Evolutionary conservation across 768 basidiomycete species (phyloP), one percentile per base, ranked within the genome.

Genomic region (Amanita phalloides): DNA sequence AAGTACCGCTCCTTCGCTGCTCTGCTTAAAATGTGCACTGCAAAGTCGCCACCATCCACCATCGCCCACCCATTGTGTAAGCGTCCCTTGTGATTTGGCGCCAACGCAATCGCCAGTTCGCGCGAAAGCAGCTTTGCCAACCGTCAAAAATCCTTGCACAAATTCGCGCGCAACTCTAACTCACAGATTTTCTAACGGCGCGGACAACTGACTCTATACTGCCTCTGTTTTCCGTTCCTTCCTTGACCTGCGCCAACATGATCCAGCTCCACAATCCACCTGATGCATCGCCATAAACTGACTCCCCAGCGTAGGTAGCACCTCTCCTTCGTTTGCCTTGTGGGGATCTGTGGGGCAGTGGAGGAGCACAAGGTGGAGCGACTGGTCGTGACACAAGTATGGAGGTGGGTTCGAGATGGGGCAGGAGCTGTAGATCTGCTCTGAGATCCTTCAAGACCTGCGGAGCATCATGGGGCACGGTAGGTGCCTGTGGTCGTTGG

Each of bases 41-140:
- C 89, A 71, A 89, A 86, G 43, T 79, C 74, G 28, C 88, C 88
- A 6, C 79, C 85, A 62, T 92, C 89, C 44, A 92, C 68, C 81
- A 91, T 80, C 2, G 83, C 84, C 90, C 89, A 92, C 23, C 85
- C 86, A 49, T 82, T 82, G 56, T 77, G 74, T 53, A 73, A 71
- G 26, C 75, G 70, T 32, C 76, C 75, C 60, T 79, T 81, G 28
- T 76, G 70, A 53, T 86, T 88, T 17, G 78, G 76, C 3, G 84
- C 79, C 10, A 90, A 68, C 11, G 70, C 61, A 28, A 88, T 59
- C 8, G 81, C 79, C 1, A 86, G 84, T 10, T 76, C 65, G 53
- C 71, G 65, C 23, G 69, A 71, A 48, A 86, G 65, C 14, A 90
- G 68, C 87, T 89, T 48, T 8, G 14, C 37, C 13, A n/a, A 39